phyloP scores from a whole-genome alignment of 495 filamentous ascomycete genomes.

The Gamarada debralockiae region DNA sequence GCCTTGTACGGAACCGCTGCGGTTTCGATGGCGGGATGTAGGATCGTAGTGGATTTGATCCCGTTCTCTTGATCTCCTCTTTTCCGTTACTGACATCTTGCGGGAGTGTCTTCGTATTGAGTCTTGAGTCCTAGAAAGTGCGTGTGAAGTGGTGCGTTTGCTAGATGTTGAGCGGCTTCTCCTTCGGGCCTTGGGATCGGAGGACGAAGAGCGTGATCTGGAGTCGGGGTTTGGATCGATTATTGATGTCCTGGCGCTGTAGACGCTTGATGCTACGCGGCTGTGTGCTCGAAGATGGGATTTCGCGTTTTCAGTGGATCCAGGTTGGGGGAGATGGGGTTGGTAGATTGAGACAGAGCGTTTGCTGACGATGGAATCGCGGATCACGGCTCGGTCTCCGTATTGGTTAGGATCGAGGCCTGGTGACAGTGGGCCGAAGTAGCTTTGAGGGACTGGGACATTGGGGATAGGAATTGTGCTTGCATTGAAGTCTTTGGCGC shows the following conservation, averaged over 20 bases:
- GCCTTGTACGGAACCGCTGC: slow-evolving; percentile 19
- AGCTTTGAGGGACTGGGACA: too few relatives aligned
- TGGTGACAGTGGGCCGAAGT: too few relatives aligned
- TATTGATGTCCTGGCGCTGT: slow-evolving; percentile 4
- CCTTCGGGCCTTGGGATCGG: neutral
- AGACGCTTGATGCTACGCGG: slow-evolving; percentile 16
- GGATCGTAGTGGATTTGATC: slow-evolving; percentile 22
- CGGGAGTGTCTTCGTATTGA: slow-evolving; percentile 3
- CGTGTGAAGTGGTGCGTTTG: neutral
- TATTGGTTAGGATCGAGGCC: too few relatives aligned
- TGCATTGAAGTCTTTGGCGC: neutral
- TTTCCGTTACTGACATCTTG: neutral
- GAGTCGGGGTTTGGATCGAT: too few relatives aligned
- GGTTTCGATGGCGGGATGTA: neutral
- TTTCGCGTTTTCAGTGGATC: neutral
- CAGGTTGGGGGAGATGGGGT: neutral
- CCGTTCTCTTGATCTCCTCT: slow-evolving; percentile 2
- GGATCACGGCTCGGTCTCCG: slow-evolving; percentile 9
- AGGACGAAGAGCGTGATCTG: too few relatives aligned
- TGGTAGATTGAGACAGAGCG: slow-evolving; percentile 13
- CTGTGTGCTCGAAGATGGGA: slow-evolving; percentile 3
- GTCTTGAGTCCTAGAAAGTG: slow-evolving; percentile 10
- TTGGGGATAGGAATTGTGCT: too few relatives aligned
- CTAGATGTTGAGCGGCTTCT: slow-evolving; percentile 8
- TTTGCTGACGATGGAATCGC: slow-evolving; percentile 15